phyloP scores from a whole-genome alignment of 169 alveolate genomes.

The Plasmodium coatneyi region DNA sequence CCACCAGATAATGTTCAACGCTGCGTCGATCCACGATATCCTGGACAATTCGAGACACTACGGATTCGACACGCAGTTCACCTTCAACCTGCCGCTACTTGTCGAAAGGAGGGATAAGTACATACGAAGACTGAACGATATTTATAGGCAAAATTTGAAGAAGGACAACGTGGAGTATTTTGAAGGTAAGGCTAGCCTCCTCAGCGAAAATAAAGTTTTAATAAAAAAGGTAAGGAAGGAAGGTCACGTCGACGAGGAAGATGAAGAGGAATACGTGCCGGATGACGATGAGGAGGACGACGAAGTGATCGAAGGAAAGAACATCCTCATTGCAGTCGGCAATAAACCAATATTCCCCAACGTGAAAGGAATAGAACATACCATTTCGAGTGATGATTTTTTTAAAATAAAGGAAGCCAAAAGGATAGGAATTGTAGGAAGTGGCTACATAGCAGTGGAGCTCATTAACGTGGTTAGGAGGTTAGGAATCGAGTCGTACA shows the following conservation, averaged over 20 bases:
- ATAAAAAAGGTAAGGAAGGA: background rate
- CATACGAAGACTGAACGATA: slow-evolving; percentile 86
- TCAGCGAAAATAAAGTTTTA: slow-evolving; percentile 30
- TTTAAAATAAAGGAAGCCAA: slow-evolving; percentile 92
- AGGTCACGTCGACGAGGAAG: background rate
- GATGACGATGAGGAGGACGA: slow-evolving; percentile 8
- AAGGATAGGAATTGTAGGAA: slow-evolving; percentile 94
- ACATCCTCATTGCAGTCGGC: slow-evolving; percentile 91
- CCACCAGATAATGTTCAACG: slow-evolving; percentile 87
- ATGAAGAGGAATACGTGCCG: slow-evolving; percentile 22
- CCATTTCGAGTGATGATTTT: slow-evolving; percentile 92
- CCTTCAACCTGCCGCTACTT: slow-evolving; percentile 33
- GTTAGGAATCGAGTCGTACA: slow-evolving; percentile 91
- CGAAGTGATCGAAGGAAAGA: slow-evolving; percentile 77
- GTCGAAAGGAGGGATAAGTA: slow-evolving; percentile 86
- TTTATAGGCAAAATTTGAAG: slow-evolving; percentile 82
- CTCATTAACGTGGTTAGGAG: slow-evolving; percentile 91
- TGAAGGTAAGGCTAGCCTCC: slow-evolving; percentile 57
- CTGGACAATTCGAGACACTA: slow-evolving; percentile 81
- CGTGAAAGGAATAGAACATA: slow-evolving; percentile 86
- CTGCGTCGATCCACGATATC: slow-evolving; percentile 85
- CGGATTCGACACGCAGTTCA: slow-evolving; percentile 78
- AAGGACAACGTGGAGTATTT: slow-evolving; percentile 82
- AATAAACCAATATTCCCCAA: slow-evolving; percentile 85
- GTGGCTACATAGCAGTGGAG: slow-evolving; percentile 96